Evolutionary conservation across 768 basidiomycete species (phyloP).

Genomic region (Termitomyces sp.): DNA sequence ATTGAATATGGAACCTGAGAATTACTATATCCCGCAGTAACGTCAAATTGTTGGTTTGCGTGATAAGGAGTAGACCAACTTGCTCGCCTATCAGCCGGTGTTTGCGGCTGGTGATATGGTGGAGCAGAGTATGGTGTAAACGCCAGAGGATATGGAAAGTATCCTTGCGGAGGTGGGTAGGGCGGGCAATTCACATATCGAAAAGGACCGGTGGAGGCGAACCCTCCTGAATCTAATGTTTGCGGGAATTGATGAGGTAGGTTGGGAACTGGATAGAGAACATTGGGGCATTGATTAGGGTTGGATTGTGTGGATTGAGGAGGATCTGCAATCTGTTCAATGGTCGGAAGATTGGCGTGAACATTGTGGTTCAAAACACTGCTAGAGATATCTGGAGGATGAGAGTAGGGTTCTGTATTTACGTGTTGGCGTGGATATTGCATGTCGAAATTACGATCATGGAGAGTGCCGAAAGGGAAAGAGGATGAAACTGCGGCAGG

Average conservation of each 20-base stretch:
- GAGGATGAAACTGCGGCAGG: constrained; percentile 16
- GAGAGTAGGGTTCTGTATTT: constrained; percentile 26
- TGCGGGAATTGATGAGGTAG: constrained; percentile 20
- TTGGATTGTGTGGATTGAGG: constrained; percentile 30
- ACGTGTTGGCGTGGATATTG: constrained; percentile 34
- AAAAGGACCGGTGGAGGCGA: constrained; percentile 20
- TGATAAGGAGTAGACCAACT: constrained; percentile 45
- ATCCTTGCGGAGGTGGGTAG: constrained; percentile 29
- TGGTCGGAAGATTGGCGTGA: constrained; percentile 27
- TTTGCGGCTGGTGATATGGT: constrained; percentile 28
- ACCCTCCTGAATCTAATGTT: constrained; percentile 17
- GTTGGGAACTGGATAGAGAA: constrained; percentile 23
- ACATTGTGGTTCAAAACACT: constrained; percentile 27
- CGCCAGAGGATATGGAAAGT: constrained; percentile 24
- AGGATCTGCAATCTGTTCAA: constrained; percentile 20
- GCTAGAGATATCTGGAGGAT: constrained; percentile 15
- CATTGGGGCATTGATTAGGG: constrained; percentile 15
- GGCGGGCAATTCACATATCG: constrained; percentile 30
- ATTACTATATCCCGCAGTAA: constrained; percentile 21
- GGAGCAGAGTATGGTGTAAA: constrained; percentile 33
- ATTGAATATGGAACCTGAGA: constrained; percentile 25
- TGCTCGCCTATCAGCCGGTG: constrained; percentile 33
- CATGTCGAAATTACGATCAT: constrained; percentile 21
- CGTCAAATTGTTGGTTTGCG: constrained; percentile 20
- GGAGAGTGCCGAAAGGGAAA: constrained; percentile 20